Evolutionary conservation across 2,329 filamentous ascomycete species (phyloP).

Genomic region (Phialocephala sp.): DNA sequence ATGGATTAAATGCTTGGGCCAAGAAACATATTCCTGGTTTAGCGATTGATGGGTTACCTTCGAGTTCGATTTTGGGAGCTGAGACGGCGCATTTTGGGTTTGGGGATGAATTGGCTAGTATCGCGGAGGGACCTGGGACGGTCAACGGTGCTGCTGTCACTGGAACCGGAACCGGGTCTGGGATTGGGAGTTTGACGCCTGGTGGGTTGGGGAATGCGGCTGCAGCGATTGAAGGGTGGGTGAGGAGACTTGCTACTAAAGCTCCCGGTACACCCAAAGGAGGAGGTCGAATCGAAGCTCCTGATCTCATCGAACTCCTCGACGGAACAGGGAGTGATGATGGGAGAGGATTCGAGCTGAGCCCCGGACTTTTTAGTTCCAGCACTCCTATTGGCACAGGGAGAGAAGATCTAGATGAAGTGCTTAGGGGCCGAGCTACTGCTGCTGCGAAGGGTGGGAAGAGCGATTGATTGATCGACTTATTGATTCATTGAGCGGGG

Average conservation of each 20-base stretch:
- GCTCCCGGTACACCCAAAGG: slow-evolving; percentile 56
- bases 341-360: slow-evolving; percentile 45
- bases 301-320: slow-evolving; percentile 75
- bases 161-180: slow-evolving; percentile 5
- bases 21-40: slow-evolving; percentile 83
- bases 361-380: slow-evolving; percentile 29
- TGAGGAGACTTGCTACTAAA: slow-evolving; percentile 79
- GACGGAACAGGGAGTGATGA: slow-evolving; percentile 65
- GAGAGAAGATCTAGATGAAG: slow-evolving; percentile 27
- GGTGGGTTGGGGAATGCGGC: slow-evolving; percentile 78
- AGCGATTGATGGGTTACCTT: slow-evolving; percentile 70
- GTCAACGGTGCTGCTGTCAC: background rate
- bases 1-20: slow-evolving; percentile 84
- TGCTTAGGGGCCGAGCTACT: slow-evolving; percentile 25
- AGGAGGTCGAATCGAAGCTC: slow-evolving; percentile 50
- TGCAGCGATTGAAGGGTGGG: slow-evolving; percentile 87
- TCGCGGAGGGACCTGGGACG: slow-evolving; percentile 47
- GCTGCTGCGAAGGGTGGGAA: slow-evolving; percentile 36
- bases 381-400: slow-evolving; percentile 33
- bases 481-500: background rate
- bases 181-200: slow-evolving; percentile 25
- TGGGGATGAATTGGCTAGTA: slow-evolving; percentile 46
- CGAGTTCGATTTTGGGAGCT: slow-evolving; percentile 68
- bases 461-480: slow-evolving; percentile 28
- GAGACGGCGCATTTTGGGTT: slow-evolving; percentile 64